A percentile compares a stretch with the other conserved stretches of the same genome.
These are phyloP conservation scores for Coccomyxa sp. DNA, from an alignment of 139 green algal genomes.

Conservation along the genomic window DNA sequence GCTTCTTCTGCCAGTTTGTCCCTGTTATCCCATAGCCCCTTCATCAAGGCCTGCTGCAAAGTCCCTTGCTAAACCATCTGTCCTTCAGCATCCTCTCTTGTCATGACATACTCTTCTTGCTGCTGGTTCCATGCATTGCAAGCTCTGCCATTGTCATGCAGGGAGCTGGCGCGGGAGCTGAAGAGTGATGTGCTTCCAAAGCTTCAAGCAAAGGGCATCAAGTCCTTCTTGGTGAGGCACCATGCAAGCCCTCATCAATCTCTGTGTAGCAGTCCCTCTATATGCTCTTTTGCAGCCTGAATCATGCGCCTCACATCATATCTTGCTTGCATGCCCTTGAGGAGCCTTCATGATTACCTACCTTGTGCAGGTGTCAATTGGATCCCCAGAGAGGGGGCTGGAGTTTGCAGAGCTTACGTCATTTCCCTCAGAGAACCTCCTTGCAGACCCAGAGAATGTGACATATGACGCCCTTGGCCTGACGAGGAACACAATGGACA, in stretches of 20 bases:
- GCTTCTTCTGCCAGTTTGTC: constrained; percentile 69
- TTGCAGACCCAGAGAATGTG: constrained; percentile 70
- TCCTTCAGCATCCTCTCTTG: background rate
- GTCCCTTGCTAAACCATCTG: background rate
- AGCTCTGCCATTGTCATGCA: constrained; percentile 2
- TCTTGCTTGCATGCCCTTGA: background rate
- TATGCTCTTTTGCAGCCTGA: background rate
- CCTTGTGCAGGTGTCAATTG: constrained; percentile 69
- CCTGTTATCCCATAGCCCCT: too few relatives aligned
- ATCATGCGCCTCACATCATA: background rate
- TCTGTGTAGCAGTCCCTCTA: constrained; percentile 39
- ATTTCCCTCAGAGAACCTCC: constrained; percentile 65
- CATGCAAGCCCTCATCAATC: background rate
- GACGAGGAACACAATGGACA: constrained; percentile 43
- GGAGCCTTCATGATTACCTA: background rate
- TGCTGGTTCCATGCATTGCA: background rate
- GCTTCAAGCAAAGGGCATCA: constrained; percentile 53
- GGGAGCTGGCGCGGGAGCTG: constrained; percentile 74
- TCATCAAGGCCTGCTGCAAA: background rate
- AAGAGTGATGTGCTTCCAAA: constrained; percentile 66
- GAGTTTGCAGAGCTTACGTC: constrained; percentile 71
- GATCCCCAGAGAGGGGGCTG: constrained; percentile 49
- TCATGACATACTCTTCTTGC: background rate
- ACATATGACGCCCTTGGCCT: constrained; percentile 73
- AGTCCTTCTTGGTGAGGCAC: constrained; percentile 49